Conservation (phyloP, 2,329 filamentous ascomycete genomes). For the Sarocladiaceae sp. region DNA sequence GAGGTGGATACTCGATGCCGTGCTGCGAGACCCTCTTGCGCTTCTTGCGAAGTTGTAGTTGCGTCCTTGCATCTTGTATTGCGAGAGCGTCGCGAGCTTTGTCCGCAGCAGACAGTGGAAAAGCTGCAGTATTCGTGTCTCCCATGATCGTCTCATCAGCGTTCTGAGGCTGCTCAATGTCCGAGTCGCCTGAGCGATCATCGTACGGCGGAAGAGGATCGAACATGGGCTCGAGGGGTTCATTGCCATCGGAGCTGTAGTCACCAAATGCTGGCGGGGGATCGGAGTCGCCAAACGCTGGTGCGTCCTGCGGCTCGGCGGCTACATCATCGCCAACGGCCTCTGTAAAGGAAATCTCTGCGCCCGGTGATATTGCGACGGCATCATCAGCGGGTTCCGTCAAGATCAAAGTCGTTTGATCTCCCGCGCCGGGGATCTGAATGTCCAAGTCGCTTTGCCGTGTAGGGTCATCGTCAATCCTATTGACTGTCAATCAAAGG, state of each 20-base stretch:
- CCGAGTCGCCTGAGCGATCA: background rate
- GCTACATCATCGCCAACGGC: slow-evolving; percentile 18
- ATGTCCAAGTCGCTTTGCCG: slow-evolving; percentile 35
- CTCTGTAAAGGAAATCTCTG: slow-evolving; percentile 17
- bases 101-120: background rate
- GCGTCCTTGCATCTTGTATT: slow-evolving; percentile 13
- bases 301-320: slow-evolving; percentile 8
- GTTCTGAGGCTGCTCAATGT: background rate
- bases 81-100: slow-evolving; percentile 3
- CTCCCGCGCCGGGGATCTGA: no score
- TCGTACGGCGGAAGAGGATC: background rate
- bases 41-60: slow-evolving; percentile 21
- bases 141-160: background rate
- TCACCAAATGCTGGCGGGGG: background rate
- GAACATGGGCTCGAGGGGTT: slow-evolving; percentile 4
- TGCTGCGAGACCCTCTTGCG: slow-evolving; percentile 57
- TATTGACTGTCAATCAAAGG: slow-evolving; percentile 12
- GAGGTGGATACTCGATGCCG: slow-evolving; percentile 70
- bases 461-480: slow-evolving; percentile 36
- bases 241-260: slow-evolving; percentile 1
- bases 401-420: slow-evolving; percentile 48
- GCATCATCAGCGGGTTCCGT: slow-evolving; percentile 30
- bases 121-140: background rate
- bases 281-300: background rate
- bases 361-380: slow-evolving; percentile 21